A percentile compares a stretch with the other conserved stretches of the same genome.
phyloP scores from a whole-genome alignment of 2,329 filamentous ascomycete genomes.

The Aspergillus tamarii region DNA sequence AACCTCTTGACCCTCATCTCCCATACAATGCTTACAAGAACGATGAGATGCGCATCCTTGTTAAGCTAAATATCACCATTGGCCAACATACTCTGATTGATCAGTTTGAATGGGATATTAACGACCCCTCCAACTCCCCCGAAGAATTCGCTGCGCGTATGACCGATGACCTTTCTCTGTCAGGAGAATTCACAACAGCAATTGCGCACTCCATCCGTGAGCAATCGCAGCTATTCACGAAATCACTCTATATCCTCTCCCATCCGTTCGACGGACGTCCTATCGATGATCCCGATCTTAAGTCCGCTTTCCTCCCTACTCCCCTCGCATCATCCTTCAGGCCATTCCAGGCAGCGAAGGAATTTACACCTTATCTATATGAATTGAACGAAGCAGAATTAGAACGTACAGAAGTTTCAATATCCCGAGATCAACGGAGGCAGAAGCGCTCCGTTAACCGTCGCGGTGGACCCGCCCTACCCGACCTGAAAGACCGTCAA shows the following conservation, averaged over 20 bases:
- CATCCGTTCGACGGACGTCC: slow-evolving; percentile 94
- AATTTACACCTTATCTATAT: slow-evolving; percentile 90
- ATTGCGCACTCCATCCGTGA: slow-evolving; percentile 98
- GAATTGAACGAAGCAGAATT: slow-evolving; percentile 89
- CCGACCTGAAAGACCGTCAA: slow-evolving; percentile 94
- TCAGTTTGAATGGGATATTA: slow-evolving; percentile 99
- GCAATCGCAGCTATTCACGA: slow-evolving; percentile 91
- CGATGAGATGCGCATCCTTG: slow-evolving; percentile 94
- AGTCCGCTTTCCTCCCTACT: slow-evolving; percentile 81
- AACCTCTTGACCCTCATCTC: slow-evolving; percentile 83
- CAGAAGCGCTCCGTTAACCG: slow-evolving; percentile 96
- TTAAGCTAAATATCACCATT: slow-evolving; percentile 98
- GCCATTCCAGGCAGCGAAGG: slow-evolving; percentile 88
- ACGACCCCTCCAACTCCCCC: slow-evolving; percentile 88
- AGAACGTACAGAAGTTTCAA: slow-evolving; percentile 87
- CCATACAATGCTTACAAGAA: slow-evolving; percentile 97
- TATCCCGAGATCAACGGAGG: slow-evolving; percentile 88
- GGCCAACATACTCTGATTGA: slow-evolving; percentile 91
- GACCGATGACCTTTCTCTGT: slow-evolving; percentile 85
- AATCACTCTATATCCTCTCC: slow-evolving; percentile 87
- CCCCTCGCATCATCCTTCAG: slow-evolving; percentile 83
- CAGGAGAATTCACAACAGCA: slow-evolving; percentile 93
- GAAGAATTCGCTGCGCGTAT: slow-evolving; percentile 92
- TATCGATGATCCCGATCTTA: slow-evolving; percentile 87
- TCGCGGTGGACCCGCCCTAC: slow-evolving; percentile 85